Evolutionary conservation across 1,284 basidiomycete genomes (phyloP).

Genomic region (Irpex sp.): DNA sequence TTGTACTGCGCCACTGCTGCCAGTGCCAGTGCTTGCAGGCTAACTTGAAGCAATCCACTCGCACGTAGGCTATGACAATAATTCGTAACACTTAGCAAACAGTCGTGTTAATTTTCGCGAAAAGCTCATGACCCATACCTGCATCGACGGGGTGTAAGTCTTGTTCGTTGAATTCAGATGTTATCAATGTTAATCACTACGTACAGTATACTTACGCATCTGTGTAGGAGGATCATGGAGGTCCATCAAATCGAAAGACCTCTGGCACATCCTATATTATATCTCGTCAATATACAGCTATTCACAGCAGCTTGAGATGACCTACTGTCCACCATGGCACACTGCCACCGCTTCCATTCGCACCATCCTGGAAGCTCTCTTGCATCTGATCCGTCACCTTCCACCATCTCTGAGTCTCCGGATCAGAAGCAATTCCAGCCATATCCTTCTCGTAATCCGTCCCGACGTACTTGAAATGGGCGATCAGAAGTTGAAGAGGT

Average conservation of each 20-base stretch:
- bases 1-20: too few species aligned
- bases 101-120: too few species aligned
- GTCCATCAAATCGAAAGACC: neutral
- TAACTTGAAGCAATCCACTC: too few species aligned
- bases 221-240: neutral
- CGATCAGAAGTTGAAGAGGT: constrained; percentile 60
- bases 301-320: neutral
- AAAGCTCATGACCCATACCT: too few species aligned
- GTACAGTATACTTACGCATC: too few species aligned
- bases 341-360: constrained; percentile 58
- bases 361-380: constrained; percentile 64
- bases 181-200: too few species aligned
- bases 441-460: constrained; percentile 63
- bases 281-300: neutral
- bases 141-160: too few species aligned
- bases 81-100: too few species aligned
- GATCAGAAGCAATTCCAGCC: constrained; percentile 56
- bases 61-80: too few species aligned
- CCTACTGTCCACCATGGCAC: constrained; percentile 69
- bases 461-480: constrained; percentile 62
- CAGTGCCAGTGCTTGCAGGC: too few species aligned
- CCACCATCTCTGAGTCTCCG: constrained; percentile 75
- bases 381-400: constrained; percentile 73
- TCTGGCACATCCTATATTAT: neutral
- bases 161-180: too few species aligned